Percentiles rank a stretch among this genome's conserved stretches.
Evolutionary conservation across 345 rosid genomes (phyloP).

Genomic region (Camelina sativa): DNA sequence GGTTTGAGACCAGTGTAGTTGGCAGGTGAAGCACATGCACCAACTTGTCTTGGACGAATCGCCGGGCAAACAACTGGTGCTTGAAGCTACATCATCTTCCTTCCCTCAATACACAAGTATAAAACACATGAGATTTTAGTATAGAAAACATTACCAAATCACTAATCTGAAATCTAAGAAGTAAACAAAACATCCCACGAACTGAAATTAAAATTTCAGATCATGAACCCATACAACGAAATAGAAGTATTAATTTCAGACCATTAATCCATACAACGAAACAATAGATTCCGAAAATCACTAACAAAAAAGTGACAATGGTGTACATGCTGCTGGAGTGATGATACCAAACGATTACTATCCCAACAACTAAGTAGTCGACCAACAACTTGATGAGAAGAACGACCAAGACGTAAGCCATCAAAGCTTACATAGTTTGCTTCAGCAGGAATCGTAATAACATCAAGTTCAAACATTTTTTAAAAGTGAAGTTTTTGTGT

Average conservation of each 20-base stretch:
- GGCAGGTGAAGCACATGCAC: constrained; percentile 44
- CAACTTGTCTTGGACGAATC: constrained; percentile 62
- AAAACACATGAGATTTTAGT: not conserved
- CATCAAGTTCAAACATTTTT: too few relatives aligned
- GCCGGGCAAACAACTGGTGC: constrained; percentile 80
- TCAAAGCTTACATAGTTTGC: too few relatives aligned
- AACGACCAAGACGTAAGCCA: too few relatives aligned
- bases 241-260: not conserved
- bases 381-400: too few relatives aligned
- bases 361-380: too few relatives aligned
- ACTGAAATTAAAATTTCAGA: not conserved
- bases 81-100: constrained; percentile 67
- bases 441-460: too few relatives aligned
- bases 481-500: too few relatives aligned
- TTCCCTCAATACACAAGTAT: not conserved
- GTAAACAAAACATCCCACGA: not conserved
- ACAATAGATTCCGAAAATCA: not conserved
- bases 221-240: too few relatives aligned
- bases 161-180: not conserved
- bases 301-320: too few relatives aligned
- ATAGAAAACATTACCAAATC: not conserved
- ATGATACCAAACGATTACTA: too few relatives aligned
- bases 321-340: too few relatives aligned
- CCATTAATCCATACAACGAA: not conserved
- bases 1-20: constrained; percentile 37